Base-by-base conservation (phyloP, 345 rosid species). In the Excoecaria agallocha region DNA sequence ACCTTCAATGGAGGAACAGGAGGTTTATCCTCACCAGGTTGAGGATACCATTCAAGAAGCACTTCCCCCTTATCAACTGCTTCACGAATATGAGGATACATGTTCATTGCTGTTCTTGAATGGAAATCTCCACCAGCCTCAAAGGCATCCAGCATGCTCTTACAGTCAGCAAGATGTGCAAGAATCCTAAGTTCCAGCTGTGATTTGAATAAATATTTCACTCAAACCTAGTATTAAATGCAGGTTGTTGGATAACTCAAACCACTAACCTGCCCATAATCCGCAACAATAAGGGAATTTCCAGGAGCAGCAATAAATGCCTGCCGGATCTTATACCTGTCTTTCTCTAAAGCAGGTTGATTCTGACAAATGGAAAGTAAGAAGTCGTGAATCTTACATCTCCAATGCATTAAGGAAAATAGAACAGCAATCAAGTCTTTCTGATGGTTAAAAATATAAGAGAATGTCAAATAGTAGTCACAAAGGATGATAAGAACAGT, bases 321-420 rank as follows among this genome's bases (percentile, higher is more conserved):
- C 81, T 91, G 91, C 66, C 98, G 96, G 72, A 95, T 95, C 87
- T 95, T 95, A 81, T 95, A 95, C 63, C 99, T 87, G 75, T 95
- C 99, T 85, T 95, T 95, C 88, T 95, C 99, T 86, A 93, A 80
- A 51, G 99, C 98, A 77, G 99, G 99, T 72, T 95, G 99, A 77
- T 95, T 95, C 99, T 95, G 87, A 52, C 75, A 61, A 70, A 59
- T 46, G 37, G 38, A 72, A 78, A 59, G 41, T 1, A 48, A 63
- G 50, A 61, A 66, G 38, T 75, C 16, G 66, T 25, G 12, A 66
- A 41, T 10, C 46, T 62, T 46, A 39, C n/a, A n/a, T n/a, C n/a
- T n/a, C n/a, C n/a, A n/a, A n/a, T 59, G 62, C 61, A 43, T 51
- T 6, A 6, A 15, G 25, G 66, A 54, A n/a, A 54, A 59, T 56